A percentile compares a stretch with the other conserved stretches of the same genome.
These are phyloP conservation scores for Phytophthora constricta DNA, from an alignment of 352 stramenopile species.

Conservation along the genomic window DNA sequence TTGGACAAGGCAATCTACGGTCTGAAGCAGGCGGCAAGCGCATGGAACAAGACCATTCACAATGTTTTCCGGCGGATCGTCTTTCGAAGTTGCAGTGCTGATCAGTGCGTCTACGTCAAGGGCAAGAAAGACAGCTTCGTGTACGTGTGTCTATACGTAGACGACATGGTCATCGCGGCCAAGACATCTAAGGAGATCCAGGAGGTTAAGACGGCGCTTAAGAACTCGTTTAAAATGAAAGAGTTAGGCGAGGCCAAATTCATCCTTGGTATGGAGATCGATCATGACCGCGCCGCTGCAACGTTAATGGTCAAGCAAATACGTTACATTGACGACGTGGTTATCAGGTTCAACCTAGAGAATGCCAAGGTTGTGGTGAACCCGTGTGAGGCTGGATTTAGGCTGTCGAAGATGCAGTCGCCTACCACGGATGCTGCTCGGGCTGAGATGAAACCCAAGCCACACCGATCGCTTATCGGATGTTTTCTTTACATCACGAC, in stretches of 20 bases:
- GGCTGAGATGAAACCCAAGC: neutral
- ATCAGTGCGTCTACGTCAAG: constrained; percentile 36
- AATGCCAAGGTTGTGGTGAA: constrained; percentile 10
- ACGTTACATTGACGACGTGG: constrained; percentile 14
- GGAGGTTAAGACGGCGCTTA: constrained; percentile 16
- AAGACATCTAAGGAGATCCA: constrained; percentile 10
- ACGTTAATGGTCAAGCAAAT: constrained; percentile 10
- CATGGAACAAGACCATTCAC: constrained; percentile 36
- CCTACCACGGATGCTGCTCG: neutral
- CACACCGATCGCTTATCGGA: neutral
- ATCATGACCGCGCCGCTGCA: neutral
- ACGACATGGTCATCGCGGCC: constrained; percentile 27
- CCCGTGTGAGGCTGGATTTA: constrained; percentile 4
- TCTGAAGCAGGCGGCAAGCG: constrained; percentile 22
- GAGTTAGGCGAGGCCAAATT: constrained; percentile 14
- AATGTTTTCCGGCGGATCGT: constrained; percentile 16
- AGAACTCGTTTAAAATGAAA: constrained; percentile 23
- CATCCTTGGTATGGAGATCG: constrained; percentile 25
- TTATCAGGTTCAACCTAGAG: constrained; percentile 7
- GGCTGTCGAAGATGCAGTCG: constrained; percentile 2
- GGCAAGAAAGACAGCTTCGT: constrained; percentile 7
- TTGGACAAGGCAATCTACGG: constrained; percentile 31
- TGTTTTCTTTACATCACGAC: neutral
- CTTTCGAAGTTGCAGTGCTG: constrained; percentile 15
- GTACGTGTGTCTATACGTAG: constrained; percentile 17